phyloP scores from a whole-genome alignment of 805 yeast species.

The Cyberlindnera petersonii region DNA sequence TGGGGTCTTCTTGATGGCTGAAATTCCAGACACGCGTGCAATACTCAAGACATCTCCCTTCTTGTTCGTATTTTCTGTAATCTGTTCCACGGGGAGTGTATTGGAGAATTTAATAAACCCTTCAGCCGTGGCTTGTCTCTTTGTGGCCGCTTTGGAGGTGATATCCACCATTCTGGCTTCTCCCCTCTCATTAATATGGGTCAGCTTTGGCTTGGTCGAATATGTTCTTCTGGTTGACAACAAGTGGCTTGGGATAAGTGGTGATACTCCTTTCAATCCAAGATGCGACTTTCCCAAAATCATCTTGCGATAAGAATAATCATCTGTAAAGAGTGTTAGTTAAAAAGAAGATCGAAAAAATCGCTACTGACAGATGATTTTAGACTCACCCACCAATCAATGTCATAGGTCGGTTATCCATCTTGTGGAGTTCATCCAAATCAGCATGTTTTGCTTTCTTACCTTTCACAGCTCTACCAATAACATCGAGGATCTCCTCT shows the following conservation, averaged over 20 bases:
- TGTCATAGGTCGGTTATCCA: constrained; percentile 54
- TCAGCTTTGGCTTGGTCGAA: constrained; percentile 20
- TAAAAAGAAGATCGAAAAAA: no score
- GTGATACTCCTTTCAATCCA: no score
- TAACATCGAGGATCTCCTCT: constrained; percentile 34
- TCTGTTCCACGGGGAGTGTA: constrained; percentile 29
- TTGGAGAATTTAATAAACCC: constrained; percentile 42
- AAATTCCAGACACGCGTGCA: constrained; percentile 47
- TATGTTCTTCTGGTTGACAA: not conserved
- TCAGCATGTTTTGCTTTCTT: constrained; percentile 53
- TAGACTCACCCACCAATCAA: constrained; percentile 51
- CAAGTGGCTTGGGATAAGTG: not conserved
- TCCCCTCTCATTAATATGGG: constrained; percentile 40
- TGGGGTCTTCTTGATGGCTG: constrained; percentile 47
- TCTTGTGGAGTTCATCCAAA: constrained; percentile 39
- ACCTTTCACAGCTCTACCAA: constrained; percentile 42
- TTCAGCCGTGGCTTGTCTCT: constrained; percentile 39
- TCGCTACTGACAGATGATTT: no score
- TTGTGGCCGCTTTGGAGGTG: constrained; percentile 36
- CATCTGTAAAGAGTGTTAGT: no score
- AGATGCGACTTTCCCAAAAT: no score
- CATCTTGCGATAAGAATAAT: no score
- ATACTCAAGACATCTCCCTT: constrained; percentile 51
- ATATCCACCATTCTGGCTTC: constrained; percentile 49
- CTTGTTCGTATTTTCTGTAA: constrained; percentile 36